Base-by-base conservation (phyloP, 768 basidiomycete genomes). In the Wakefieldia striispora region DNA sequence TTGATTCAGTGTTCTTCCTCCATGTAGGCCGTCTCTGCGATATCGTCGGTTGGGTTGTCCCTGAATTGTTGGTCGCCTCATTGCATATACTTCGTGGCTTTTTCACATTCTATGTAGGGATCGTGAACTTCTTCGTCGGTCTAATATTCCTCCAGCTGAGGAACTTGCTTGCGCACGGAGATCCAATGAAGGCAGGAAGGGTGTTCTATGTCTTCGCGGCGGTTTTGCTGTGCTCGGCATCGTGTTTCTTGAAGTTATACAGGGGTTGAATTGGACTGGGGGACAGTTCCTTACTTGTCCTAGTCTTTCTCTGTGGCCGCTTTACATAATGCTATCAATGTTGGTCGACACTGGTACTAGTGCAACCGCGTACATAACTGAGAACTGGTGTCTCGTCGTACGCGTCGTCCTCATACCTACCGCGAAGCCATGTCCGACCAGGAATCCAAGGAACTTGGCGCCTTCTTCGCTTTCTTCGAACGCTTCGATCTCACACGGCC, bases 181-280 rank as follows among this genome's bases (percentile, higher is more conserved):
- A 76, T 38, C 65, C 72, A 1, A 58, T 59, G 59, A 86, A 88
- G 55, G 86, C 90, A 59, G 93, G 93, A n/a, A 78, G 87, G 40
- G 83, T 97, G 3, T 97, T 97, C 65, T 95, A 86, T 59, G 70
- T 95, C 4, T 97, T 95, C 61, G 86, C 82, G 2, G 74, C 60
- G 0, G 59, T 85, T 12, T 71, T 95, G 42, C 47, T 68, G 16
- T 57, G 55, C 35, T 57, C 64, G 4, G 43, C 60, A 3, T 33
- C 16, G 35, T 51, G 39, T 40, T 69, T 68, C 53, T 54, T 48
- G 43, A 65, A 45, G 41, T 29, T 69, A 9, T 68, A 68, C 44
- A 56, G 45, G 41, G 57, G 52, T 35, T 68, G 54, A 23, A 10
- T 27, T 16, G 36, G 24, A 24, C 24, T 24, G 24, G 24, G 8